These are phyloP conservation scores for Peronospora destructor DNA, from an alignment of 352 stramenopile species.

Conservation along the genomic window DNA sequence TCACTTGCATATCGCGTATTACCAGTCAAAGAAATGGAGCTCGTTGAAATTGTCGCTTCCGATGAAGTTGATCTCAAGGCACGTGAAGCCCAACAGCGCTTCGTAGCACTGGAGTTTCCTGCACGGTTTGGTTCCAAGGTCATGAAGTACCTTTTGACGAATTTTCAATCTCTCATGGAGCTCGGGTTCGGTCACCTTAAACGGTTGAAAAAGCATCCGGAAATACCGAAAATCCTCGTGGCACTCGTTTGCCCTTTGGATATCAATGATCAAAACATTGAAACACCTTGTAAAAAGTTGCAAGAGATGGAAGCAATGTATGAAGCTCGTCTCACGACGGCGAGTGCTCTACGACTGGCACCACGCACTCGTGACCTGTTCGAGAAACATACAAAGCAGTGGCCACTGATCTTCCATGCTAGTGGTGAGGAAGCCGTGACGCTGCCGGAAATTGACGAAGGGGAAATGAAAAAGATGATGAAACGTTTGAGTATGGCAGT, in stretches of 20 bases:
- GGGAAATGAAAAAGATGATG: slow-evolving; percentile 31
- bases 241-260: slow-evolving; percentile 44
- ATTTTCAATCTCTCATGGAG: slow-evolving; percentile 49
- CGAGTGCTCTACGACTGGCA: slow-evolving; percentile 45
- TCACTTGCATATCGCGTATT: not conserved
- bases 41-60: slow-evolving; percentile 36
- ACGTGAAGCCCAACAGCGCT: slow-evolving; percentile 51
- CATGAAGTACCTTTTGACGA: slow-evolving; percentile 50
- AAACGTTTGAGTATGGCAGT: slow-evolving; percentile 23
- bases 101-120: slow-evolving; percentile 66
- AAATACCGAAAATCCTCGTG: slow-evolving; percentile 32
- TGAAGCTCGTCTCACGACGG: slow-evolving; percentile 37
- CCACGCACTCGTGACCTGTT: slow-evolving; percentile 57
- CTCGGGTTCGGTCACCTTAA: slow-evolving; percentile 76
- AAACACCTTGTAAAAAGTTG: slow-evolving; percentile 16
- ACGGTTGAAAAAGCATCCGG: slow-evolving; percentile 70
- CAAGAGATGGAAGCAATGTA: slow-evolving; percentile 32
- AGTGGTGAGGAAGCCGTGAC: slow-evolving; percentile 44
- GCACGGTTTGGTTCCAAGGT: slow-evolving; percentile 49
- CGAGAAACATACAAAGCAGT: slow-evolving; percentile 48
- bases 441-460: slow-evolving; percentile 34
- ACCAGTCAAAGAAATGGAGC: slow-evolving; percentile 19
- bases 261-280: slow-evolving; percentile 4
- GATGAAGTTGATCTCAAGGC: slow-evolving; percentile 19
- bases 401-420: slow-evolving; percentile 77